Evolutionary conservation across 169 alveolate genomes (phyloP), one percentile per base, ranked within the genome.

Genomic region (Sarcocystis neurona): DNA sequence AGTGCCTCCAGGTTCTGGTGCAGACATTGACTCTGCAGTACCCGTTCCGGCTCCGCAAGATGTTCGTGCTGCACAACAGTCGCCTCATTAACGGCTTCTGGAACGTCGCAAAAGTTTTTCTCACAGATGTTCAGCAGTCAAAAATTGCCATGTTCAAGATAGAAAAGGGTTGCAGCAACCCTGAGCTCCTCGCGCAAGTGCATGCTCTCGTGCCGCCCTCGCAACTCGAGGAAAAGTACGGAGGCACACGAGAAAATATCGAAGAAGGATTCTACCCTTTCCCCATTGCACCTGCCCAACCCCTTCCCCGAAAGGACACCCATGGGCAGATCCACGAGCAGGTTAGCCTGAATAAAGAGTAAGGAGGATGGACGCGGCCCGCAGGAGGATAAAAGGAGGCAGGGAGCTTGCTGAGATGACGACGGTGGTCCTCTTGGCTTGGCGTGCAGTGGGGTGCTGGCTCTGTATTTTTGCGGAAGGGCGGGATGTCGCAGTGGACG

Each of bases 51-150:
- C 79, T 93, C 30, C 74, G 91, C 41, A 87, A 79, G 46, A 93
- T 93, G 95, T 93, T 79, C 48, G 70, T 93, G 56, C 43, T 93
- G 41, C 92, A 93, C 78, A 93, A 91, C 43, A 85, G 95, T 44
- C 70, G 60, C n/a, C 84, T 93, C 85, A 80, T 93, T 27, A 85
- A 92, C 44, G 60, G 60, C 6, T n/a, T 92, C 47, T 93, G 95
- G 95, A 89, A 63, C 70, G 27, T 89, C 46, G 93, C 89, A 84
- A 93, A 93, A 37, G 94, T 82, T n/a, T 87, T 92, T 30, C 90
- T 93, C 27, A 88, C 95, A 2, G 95, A 93, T 32, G 82, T 93
- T 34, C 95, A 93, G 48, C 95, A 93, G 43, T 91, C 82, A 50
- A 93, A 93, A 41, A 79, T 93, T 56, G 66, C 72, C 44, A 56